Conservation (phyloP, 2,329 filamentous ascomycete genomes). For the Xylaria multiplex region DNA sequence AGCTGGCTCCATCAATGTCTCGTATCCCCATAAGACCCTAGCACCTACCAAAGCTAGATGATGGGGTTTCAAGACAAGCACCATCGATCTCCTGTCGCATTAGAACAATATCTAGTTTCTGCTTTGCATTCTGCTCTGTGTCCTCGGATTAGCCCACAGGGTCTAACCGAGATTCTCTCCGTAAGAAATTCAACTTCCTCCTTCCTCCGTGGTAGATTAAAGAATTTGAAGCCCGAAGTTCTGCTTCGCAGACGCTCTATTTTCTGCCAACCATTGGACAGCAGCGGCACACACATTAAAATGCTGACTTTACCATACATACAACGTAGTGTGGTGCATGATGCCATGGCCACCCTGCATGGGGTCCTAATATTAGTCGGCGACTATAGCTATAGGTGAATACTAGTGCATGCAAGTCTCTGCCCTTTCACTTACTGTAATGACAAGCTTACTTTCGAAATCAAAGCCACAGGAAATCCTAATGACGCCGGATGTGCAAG, state of each 20-base stretch:
- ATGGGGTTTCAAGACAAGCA: constrained; percentile 17
- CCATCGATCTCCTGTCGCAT: neutral
- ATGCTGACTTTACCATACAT: neutral
- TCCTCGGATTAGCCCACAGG: neutral
- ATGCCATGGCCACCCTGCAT: constrained; percentile 7
- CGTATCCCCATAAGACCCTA: neutral
- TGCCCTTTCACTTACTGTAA: neutral
- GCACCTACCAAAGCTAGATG: neutral
- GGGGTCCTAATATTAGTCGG: constrained; percentile 1
- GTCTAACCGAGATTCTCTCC: neutral
- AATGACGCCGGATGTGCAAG: constrained; percentile 34
- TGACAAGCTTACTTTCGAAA: constrained; percentile 5
- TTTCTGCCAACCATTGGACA: neutral
- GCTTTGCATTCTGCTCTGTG: neutral
- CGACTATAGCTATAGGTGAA: constrained; percentile 1
- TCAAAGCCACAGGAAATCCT: constrained; percentile 28
- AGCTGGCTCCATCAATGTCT: constrained; percentile 10
- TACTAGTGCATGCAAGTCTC: constrained; percentile 28
- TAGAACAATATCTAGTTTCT: constrained; percentile 1
- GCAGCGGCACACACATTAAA: constrained; percentile 12
- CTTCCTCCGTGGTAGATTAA: neutral
- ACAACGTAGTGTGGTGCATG: neutral
- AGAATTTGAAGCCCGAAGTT: neutral
- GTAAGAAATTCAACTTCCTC: neutral
- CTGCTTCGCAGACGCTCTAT: constrained; percentile 4